Conservation (phyloP, 805 yeast species). For the Lachancea mirantina region DNA sequence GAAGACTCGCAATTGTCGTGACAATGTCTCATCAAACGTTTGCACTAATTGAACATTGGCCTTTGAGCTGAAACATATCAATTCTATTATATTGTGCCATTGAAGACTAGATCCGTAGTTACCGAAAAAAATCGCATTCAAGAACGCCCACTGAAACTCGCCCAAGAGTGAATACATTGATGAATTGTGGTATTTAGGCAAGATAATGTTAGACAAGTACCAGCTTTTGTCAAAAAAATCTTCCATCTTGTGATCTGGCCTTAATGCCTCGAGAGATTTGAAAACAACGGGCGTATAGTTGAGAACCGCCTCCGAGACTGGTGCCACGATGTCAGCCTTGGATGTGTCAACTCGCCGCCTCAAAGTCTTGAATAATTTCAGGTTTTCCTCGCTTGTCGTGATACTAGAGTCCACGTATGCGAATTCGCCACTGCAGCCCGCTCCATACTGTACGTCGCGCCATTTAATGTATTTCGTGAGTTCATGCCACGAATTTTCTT, state of each 20-base stretch:
- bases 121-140: constrained; percentile 46
- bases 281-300: constrained; percentile 22
- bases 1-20: constrained; percentile 16
- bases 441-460: constrained; percentile 11
- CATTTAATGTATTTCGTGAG: constrained; percentile 13
- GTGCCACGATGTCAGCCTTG: constrained; percentile 1
- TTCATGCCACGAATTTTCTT: constrained; percentile 15
- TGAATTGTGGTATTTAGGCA: constrained; percentile 23
- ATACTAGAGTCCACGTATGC: constrained; percentile 28
- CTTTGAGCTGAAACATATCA: constrained; percentile 24
- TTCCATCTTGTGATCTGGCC: constrained; percentile 37
- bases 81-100: constrained; percentile 48
- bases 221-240: constrained; percentile 57
- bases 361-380: constrained; percentile 13
- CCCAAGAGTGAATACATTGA: constrained; percentile 34
- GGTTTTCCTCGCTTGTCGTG: constrained; percentile 22
- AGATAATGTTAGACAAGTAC: constrained; percentile 39
- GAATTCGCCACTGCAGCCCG: constrained; percentile 4
- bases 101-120: constrained; percentile 58
- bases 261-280: constrained; percentile 26
- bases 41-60: constrained; percentile 7
- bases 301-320: constrained; percentile 10
- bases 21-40: constrained; percentile 15
- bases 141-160: constrained; percentile 48
- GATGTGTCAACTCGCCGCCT: constrained; percentile 2